phyloP scores from a whole-genome alignment of 805 yeast species.

The Schwanniomyces sp. region DNA sequence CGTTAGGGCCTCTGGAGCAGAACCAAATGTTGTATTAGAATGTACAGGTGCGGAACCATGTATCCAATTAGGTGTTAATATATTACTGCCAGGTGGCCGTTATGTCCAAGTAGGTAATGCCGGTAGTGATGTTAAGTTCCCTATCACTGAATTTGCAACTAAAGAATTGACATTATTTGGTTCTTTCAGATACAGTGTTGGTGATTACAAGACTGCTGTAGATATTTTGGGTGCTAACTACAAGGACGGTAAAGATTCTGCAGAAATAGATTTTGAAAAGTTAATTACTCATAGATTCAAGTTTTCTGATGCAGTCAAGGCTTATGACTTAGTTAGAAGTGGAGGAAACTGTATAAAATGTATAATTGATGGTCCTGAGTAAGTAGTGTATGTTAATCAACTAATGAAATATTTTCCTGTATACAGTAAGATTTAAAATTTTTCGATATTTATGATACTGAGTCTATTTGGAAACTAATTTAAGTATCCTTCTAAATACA shows the following conservation, averaged over 20 bases:
- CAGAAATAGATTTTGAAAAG: constrained; percentile 57
- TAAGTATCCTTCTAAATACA: not conserved
- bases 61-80: constrained; percentile 64
- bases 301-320: constrained; percentile 72
- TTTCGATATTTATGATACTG: not conserved
- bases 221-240: constrained; percentile 60
- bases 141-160: constrained; percentile 66
- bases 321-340: constrained; percentile 66
- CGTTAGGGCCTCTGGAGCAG: constrained; percentile 37
- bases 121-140: constrained; percentile 64
- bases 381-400: constrained; percentile 1
- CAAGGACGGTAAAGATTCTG: constrained; percentile 38
- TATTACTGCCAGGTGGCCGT: constrained; percentile 66
- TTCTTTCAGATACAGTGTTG: constrained; percentile 75
- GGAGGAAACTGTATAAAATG: constrained; percentile 76
- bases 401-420: not conserved
- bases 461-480: not conserved
- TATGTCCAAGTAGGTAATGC: constrained; percentile 89
- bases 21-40: constrained; percentile 70
- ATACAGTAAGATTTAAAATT: not conserved
- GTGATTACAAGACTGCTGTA: constrained; percentile 75
- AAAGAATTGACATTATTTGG: constrained; percentile 74
- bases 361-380: constrained; percentile 76
- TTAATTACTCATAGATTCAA: constrained; percentile 73
- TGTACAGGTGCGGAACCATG: constrained; percentile 84